Conservation (phyloP, 2,329 filamentous ascomycete genomes). For the Stachybotrys echinatus region DNA sequence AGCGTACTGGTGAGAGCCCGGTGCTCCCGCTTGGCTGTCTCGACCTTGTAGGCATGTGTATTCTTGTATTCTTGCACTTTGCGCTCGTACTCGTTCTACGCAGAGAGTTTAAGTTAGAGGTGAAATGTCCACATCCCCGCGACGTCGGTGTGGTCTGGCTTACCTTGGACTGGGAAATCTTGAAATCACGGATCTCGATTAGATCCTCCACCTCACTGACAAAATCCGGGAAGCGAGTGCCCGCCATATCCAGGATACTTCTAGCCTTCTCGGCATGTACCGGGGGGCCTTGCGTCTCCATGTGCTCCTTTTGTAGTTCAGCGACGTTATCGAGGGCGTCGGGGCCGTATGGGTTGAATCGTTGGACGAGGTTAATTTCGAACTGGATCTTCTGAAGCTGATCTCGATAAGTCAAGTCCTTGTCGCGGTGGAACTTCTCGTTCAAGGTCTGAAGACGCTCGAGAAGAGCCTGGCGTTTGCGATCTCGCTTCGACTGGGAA, state of each 20-base stretch:
- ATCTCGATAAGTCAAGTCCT: conserved; percentile 79
- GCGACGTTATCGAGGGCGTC: conserved; percentile 68
- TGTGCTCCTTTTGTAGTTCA: conserved; percentile 53
- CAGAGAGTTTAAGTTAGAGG: conserved; percentile 8
- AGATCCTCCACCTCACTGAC: conserved; percentile 82
- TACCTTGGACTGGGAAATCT: conserved; percentile 78
- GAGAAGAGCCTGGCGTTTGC: conserved; percentile 75
- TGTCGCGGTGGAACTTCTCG: conserved; percentile 72
- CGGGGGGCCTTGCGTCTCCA: conserved; percentile 36
- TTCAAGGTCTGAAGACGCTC: conserved; percentile 74
- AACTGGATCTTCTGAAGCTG: conserved; percentile 89
- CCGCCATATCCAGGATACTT: conserved; percentile 67
- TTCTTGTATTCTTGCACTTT: conserved; percentile 55
- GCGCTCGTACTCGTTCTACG: conserved; percentile 58
- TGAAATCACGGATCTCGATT: conserved; percentile 80
- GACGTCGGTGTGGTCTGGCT: conserved; percentile 20
- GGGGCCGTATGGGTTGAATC: conserved; percentile 74
- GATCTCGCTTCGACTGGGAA: conserved; percentile 78
- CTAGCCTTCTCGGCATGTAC: conserved; percentile 37
- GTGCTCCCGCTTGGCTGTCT: conserved; percentile 59
- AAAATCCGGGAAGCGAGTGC: conserved; percentile 80
- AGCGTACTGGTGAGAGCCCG: conserved; percentile 54
- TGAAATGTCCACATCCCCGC: conserved; percentile 2
- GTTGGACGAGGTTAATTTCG: conserved; percentile 80
- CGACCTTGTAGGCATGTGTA: conserved; percentile 55